Conservation (phyloP, 129 eudicot genomes). For the Oenanthe sinensis region DNA sequence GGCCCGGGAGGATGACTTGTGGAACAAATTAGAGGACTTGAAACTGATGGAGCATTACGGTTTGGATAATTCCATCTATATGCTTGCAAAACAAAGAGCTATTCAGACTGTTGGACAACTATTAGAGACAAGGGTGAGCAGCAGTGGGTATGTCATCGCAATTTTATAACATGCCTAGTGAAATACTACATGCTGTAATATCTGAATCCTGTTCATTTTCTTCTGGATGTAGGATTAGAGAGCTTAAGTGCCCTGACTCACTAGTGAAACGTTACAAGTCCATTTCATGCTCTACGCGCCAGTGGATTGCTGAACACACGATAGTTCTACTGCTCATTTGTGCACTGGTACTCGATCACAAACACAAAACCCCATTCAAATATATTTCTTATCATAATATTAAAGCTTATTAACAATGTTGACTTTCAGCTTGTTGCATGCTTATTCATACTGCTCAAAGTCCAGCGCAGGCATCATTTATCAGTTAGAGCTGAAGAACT, state of each 20-base stretch:
- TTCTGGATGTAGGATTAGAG: constrained; percentile 44
- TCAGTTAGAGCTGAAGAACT: constrained; percentile 79
- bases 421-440: constrained; percentile 65
- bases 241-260: constrained; percentile 72
- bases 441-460: constrained; percentile 32
- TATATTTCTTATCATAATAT: constrained; percentile 22
- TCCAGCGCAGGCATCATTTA: constrained; percentile 39
- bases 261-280: constrained; percentile 61
- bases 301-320: constrained; percentile 67
- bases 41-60: constrained; percentile 21
- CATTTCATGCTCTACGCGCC: constrained; percentile 44
- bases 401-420: constrained; percentile 37
- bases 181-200: neutral
- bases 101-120: constrained; percentile 30
- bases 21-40: constrained; percentile 36
- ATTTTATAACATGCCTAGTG: neutral
- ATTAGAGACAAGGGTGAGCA: constrained; percentile 49
- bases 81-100: constrained; percentile 58
- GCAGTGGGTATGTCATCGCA: constrained; percentile 39
- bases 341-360: constrained; percentile 48
- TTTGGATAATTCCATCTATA: constrained; percentile 25
- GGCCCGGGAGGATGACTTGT: constrained; percentile 51
- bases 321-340: constrained; percentile 39
- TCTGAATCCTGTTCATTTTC: constrained; percentile 2
- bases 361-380: constrained; percentile 27